Evolutionary conservation across 2,329 filamentous ascomycete species (phyloP).

Genomic region (Fragosphaeria purpurea): DNA sequence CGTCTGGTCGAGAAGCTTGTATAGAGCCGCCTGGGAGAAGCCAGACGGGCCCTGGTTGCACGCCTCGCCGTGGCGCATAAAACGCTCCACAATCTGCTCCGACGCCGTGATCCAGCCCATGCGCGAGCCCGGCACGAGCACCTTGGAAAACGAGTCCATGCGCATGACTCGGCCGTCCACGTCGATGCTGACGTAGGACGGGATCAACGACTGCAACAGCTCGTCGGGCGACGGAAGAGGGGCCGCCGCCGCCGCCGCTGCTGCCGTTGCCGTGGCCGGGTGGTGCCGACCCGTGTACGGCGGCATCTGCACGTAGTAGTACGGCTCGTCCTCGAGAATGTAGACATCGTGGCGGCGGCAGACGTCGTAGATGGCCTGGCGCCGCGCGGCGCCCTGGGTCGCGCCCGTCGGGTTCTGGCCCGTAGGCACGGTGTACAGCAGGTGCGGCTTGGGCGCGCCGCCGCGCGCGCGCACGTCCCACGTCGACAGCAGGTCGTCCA

Average conservation of each 20-base stretch:
- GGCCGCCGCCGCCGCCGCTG: conserved; percentile 42
- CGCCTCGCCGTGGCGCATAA: conserved; percentile 71
- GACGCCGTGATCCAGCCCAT: conserved; percentile 85
- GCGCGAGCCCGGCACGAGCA: conserved; percentile 71
- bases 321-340: conserved; percentile 89
- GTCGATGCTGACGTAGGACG: conserved; percentile 71
- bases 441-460: conserved; percentile 39
- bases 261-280: conserved; percentile 39
- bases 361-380: conserved; percentile 64
- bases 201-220: conserved; percentile 64
- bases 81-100: conserved; percentile 74
- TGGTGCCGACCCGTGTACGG: conserved; percentile 50
- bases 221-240: conserved; percentile 33
- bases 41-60: conserved; percentile 79
- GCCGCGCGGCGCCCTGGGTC: conserved; percentile 59
- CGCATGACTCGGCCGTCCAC: conserved; percentile 80
- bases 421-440: conserved; percentile 55
- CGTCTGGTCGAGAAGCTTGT: conserved; percentile 71
- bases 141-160: conserved; percentile 89
- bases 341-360: conserved; percentile 76
- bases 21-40: conserved; percentile 72
- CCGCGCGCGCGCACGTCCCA: conserved; percentile 38
- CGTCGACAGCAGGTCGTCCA: conserved; percentile 39
- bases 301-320: conserved; percentile 88
- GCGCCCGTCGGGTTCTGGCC: conserved; percentile 89